These are phyloP conservation scores for Komagataella populi DNA, from an alignment of 805 yeast species.

Conservation along the genomic window DNA sequence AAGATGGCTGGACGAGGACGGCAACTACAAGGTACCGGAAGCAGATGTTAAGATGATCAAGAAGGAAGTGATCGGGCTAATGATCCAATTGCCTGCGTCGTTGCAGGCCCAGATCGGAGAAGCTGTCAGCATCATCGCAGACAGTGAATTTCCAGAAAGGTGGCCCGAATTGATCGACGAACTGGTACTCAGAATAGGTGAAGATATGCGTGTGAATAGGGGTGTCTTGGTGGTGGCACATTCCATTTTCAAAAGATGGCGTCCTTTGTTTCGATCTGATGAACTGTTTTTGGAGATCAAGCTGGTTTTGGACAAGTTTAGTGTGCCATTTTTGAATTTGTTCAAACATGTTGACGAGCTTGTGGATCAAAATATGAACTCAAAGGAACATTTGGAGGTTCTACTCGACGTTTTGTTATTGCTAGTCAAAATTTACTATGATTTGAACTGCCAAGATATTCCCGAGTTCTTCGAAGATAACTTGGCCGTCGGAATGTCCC, in stretches of 20 bases:
- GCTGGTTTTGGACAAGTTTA: slow-evolving; percentile 74
- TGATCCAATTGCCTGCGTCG: slow-evolving; percentile 70
- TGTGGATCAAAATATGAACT: slow-evolving; percentile 31
- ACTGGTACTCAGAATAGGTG: slow-evolving; percentile 48
- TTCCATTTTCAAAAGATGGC: slow-evolving; percentile 92
- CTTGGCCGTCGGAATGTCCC: slow-evolving; percentile 59
- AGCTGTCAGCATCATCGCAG: slow-evolving; percentile 84
- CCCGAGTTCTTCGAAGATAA: slow-evolving; percentile 97
- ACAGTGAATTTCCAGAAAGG: slow-evolving; percentile 83
- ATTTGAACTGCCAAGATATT: slow-evolving; percentile 92
- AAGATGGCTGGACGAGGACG: slow-evolving; percentile 85
- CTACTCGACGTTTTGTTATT: slow-evolving; percentile 60
- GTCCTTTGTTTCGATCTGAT: slow-evolving; percentile 86
- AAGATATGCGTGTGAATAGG: slow-evolving; percentile 62
- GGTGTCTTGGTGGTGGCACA: slow-evolving; percentile 90
- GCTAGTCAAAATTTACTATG: slow-evolving; percentile 74
- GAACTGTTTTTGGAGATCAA: slow-evolving; percentile 80
- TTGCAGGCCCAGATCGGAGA: slow-evolving; percentile 93
- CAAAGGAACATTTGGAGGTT: slow-evolving; percentile 37
- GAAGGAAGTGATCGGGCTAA: slow-evolving; percentile 64
- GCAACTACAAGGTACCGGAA: slow-evolving; percentile 48
- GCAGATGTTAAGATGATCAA: slow-evolving; percentile 61
- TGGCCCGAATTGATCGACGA: slow-evolving; percentile 76
- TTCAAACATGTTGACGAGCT: slow-evolving; percentile 53
- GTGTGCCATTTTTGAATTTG: slow-evolving; percentile 62